Evolutionary conservation across 73 alveolate species (phyloP).

Genomic region (Paramecium tetraurelia): DNA sequence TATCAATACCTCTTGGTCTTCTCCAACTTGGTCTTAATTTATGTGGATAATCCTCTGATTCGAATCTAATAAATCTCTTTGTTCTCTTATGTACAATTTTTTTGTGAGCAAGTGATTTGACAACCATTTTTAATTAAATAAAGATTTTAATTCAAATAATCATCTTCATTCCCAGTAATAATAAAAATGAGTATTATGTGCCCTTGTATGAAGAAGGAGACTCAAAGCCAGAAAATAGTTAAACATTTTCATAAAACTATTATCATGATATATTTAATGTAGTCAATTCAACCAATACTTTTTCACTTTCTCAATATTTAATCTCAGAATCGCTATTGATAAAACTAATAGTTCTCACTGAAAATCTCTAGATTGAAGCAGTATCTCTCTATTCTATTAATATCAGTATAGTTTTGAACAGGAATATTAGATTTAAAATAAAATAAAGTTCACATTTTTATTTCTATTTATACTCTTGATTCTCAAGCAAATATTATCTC

Average conservation of each 20-base stretch:
- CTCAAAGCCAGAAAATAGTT: not conserved
- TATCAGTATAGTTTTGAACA: no score
- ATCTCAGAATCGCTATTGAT: no score
- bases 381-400: no score
- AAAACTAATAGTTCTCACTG: no score
- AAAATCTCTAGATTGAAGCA: no score
- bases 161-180: not conserved
- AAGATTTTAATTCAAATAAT: conserved; percentile 32
- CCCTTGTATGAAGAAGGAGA: not conserved
- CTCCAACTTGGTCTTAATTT: conserved; percentile 90
- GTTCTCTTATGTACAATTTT: conserved; percentile 57
- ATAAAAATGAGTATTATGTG: not conserved
- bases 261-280: not conserved
- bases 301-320: no score
- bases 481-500: no score
- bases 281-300: no score
- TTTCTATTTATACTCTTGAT: no score
- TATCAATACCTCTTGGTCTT: conserved; percentile 98
- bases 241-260: not conserved
- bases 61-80: conserved; percentile 61
- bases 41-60: conserved; percentile 57
- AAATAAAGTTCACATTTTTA: no score
- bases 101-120: conserved; percentile 57
- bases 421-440: no score
- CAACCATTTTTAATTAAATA: conserved; percentile 59